Evolutionary conservation across 495 filamentous ascomycete genomes (phyloP), one percentile per base, ranked within the genome.

Genomic region (Hyphodiscus hymeniophilus): DNA sequence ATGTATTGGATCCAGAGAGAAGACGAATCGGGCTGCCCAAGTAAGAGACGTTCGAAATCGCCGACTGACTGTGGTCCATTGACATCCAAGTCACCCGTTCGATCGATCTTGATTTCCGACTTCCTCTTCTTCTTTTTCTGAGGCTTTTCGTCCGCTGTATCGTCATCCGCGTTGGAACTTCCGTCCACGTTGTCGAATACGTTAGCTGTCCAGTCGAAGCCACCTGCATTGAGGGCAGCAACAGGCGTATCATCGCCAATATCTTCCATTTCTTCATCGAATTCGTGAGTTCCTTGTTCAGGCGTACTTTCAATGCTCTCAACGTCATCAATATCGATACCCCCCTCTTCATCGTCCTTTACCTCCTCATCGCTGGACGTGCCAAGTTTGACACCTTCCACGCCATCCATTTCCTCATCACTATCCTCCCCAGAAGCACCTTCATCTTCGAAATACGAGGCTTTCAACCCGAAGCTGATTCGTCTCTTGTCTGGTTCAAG

Each of bases 1-100:
- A 97, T 94, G 68, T 96, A 98, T 52, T 84, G 75, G 42, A 94
- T 83, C 92, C 92, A 98, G 20, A 97, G 72, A 38, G 81, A 66
- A 1, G 92, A 94, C 7, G 83, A 86, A 60, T 97, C 85, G 1
- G 92, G 89, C 59, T 94, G 85, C 45, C 89, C 87, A 30, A 97
- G 79, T 33, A 97, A 77, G 41, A 95, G 81, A 43, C 92, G 85
- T 68, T 98, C 92, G 63, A 85, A 97, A 62, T 97, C 92, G 43
- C 82, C 81, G 15, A 84, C 76, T 1, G 87, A 89, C 63, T 92
- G 89, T 2, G 94, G 92, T n/a, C 90, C 94, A 51, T 90, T 76
- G 35, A 79, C 77, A 63, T 92, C 87, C 5, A 97, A 76, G 52
- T 94, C 85, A 23, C 85, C 92, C 15, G 89, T 97, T 41, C 77